Evolutionary conservation across 139 green algal species (phyloP).

Genomic region (Chlorella ohadii): DNA sequence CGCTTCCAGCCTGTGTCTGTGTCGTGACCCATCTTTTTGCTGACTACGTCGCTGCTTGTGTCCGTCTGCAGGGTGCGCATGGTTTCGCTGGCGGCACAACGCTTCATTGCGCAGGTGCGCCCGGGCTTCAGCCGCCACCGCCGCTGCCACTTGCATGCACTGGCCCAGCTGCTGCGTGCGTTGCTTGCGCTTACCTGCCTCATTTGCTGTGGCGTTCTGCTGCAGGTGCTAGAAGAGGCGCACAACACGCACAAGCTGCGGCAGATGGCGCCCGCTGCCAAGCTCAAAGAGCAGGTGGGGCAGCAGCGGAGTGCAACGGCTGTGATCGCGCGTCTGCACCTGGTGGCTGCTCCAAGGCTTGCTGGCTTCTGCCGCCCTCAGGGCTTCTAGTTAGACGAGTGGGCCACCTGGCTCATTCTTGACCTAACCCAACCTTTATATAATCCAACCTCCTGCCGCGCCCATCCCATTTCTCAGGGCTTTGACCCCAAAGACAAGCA

Average conservation of each 20-base stretch:
- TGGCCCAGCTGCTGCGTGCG: not conserved
- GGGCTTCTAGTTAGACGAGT: too few species aligned
- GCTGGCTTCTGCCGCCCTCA: too few species aligned
- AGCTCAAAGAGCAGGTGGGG: constrained; percentile 41
- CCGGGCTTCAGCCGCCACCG: not conserved
- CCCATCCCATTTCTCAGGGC: not conserved
- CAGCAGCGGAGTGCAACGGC: too few species aligned
- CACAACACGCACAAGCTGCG: constrained; percentile 40
- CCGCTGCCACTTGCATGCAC: not conserved
- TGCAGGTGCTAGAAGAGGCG: constrained; percentile 50
- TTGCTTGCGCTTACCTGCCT: not conserved
- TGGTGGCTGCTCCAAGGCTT: too few species aligned
- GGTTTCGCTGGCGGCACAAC: constrained; percentile 61
- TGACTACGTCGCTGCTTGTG: not conserved
- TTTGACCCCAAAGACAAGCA: constrained; percentile 35
- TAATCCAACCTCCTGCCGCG: too few species aligned
- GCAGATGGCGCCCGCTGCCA: constrained; percentile 29
- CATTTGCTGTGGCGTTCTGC: constrained; percentile 16
- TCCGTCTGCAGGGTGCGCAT: constrained; percentile 45
- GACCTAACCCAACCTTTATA: too few species aligned
- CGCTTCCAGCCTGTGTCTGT: too few species aligned
- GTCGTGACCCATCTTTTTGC: too few species aligned
- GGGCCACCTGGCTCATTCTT: too few species aligned
- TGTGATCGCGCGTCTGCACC: too few species aligned
- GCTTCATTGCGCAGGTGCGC: constrained; percentile 41